Conservation (phyloP, 768 basidiomycete genomes). For the Naganishia vishniacii region DNA sequence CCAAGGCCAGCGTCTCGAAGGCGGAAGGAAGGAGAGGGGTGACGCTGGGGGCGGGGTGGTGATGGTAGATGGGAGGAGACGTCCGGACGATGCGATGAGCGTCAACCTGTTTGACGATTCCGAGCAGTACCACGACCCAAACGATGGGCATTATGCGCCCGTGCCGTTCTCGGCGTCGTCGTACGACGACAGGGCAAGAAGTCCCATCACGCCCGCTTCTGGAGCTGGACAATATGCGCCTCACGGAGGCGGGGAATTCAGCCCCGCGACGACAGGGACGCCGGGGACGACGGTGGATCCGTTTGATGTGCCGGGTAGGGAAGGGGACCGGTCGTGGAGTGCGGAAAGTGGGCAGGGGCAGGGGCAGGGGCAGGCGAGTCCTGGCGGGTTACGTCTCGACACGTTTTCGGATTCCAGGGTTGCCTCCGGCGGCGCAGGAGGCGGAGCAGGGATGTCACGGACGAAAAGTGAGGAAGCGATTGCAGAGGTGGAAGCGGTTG, state of each 20-base stretch:
- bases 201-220: slow-evolving; percentile 3
- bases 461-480: slow-evolving; percentile 18
- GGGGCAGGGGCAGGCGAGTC: not conserved
- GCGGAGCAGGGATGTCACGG: not conserved
- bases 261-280: not conserved
- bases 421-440: not conserved
- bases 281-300: not conserved
- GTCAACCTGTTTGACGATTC: slow-evolving; percentile 6
- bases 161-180: slow-evolving; percentile 6
- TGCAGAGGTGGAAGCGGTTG: slow-evolving; percentile 9
- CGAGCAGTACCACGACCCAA: slow-evolving; percentile 3
- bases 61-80: slow-evolving; percentile 18
- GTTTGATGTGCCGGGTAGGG: not conserved
- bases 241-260: not conserved
- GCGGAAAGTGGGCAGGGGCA: not conserved
- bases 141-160: slow-evolving; percentile 12
- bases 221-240: not conserved
- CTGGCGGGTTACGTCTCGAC: not conserved
- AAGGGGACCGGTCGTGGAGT: not conserved
- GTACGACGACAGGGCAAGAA: too few relatives aligned
- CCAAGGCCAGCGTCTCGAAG: not conserved
- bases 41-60: not conserved
- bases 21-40: slow-evolving; percentile 2
- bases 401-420: slow-evolving; percentile 3
- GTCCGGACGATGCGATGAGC: slow-evolving; percentile 15